phyloP scores from a whole-genome alignment of 140 eudicot species.

The Artemisia princeps region DNA sequence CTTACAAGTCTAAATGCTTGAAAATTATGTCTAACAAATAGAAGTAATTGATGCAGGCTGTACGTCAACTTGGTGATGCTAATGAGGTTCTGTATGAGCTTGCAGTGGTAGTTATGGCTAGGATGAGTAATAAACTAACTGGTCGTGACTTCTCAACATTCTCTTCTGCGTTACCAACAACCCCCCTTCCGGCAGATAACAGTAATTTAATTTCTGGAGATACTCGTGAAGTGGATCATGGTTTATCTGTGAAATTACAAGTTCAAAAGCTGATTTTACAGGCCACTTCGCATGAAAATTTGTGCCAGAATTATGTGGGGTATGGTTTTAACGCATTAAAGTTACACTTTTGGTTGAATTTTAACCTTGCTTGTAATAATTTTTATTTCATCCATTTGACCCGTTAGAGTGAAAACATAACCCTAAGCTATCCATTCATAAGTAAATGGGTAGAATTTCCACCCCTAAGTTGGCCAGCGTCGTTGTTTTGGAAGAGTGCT shows the following conservation, averaged over 20 bases:
- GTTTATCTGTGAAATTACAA: slow-evolving; percentile 79
- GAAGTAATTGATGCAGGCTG: slow-evolving; percentile 49
- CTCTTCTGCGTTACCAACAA: slow-evolving; percentile 39
- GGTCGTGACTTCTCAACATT: slow-evolving; percentile 82
- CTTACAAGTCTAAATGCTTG: not conserved
- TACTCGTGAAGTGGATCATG: slow-evolving; percentile 78
- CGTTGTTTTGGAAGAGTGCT: not conserved
- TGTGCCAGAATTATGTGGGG: slow-evolving; percentile 99
- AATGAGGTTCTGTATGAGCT: slow-evolving; percentile 91
- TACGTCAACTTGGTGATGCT: slow-evolving; percentile 91
- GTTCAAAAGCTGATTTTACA: slow-evolving; percentile 87
- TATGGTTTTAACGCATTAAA: slow-evolving; percentile 25
- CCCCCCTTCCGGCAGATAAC: slow-evolving; percentile 52
- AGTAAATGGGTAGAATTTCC: not conserved
- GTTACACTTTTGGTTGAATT: not conserved
- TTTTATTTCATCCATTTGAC: not conserved
- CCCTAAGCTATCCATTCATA: not conserved
- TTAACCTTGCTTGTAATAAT: too few relatives aligned
- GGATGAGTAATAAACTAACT: slow-evolving; percentile 93
- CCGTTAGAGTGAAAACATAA: not conserved
- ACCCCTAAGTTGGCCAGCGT: not conserved
- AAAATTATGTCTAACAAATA: slow-evolving; percentile 14
- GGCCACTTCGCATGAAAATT: slow-evolving; percentile 83
- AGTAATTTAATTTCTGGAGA: slow-evolving; percentile 54
- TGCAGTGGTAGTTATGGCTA: slow-evolving; percentile 92